Evolutionary conservation across 495 filamentous ascomycete genomes (phyloP).

Genomic region (Annulohypoxylon stygium): DNA sequence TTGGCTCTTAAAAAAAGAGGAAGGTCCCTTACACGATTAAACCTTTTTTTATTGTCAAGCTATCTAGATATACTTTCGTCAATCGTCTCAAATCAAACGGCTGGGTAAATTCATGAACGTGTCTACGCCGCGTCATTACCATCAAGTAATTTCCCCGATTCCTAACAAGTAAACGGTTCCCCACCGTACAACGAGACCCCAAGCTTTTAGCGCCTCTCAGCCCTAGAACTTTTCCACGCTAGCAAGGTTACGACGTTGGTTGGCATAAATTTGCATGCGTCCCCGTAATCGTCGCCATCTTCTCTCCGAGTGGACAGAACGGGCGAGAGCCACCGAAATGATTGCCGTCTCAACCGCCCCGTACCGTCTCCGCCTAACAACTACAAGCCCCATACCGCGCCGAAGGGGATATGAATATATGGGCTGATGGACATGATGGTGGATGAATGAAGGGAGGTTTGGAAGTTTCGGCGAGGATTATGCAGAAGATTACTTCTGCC

Average conservation of each 20-base stretch:
- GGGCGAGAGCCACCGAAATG: slow-evolving; percentile 4
- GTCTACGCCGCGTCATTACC: slow-evolving; percentile 6
- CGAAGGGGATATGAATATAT: background rate
- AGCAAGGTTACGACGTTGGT: background rate
- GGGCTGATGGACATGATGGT: background rate
- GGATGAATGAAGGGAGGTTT: background rate
- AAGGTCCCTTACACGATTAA: background rate
- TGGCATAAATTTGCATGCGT: slow-evolving; percentile 4
- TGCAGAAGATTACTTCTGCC: background rate
- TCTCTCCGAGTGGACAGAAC: slow-evolving; percentile 15
- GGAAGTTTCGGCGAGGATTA: background rate
- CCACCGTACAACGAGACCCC: slow-evolving; percentile 5
- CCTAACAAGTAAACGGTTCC: slow-evolving; percentile 4
- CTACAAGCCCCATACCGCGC: background rate
- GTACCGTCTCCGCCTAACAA: background rate
- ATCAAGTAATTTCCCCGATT: slow-evolving; percentile 11
- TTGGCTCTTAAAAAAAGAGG: background rate
- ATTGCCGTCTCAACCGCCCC: slow-evolving; percentile 22
- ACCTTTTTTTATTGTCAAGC: background rate
- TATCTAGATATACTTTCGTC: background rate
- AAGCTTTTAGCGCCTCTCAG: slow-evolving; percentile 31
- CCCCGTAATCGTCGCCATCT: background rate
- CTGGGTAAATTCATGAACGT: background rate
- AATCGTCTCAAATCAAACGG: background rate
- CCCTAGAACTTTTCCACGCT: slow-evolving; percentile 38